Evolutionary conservation across 2,329 filamentous ascomycete species (phyloP).

Genomic region (Coniella lustricola): DNA sequence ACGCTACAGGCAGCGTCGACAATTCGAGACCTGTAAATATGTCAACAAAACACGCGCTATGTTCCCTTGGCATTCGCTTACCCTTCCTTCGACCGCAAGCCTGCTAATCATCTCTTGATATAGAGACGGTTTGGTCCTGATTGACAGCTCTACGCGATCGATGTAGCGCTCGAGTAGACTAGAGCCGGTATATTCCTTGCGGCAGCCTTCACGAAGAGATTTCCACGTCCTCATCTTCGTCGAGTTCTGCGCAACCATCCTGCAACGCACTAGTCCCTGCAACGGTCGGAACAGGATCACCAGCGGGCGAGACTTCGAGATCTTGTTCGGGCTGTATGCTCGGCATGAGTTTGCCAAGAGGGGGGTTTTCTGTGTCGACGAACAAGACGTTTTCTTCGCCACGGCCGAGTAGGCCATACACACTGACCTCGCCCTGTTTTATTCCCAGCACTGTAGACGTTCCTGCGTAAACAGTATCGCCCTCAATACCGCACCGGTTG

Average conservation of each 20-base stretch:
- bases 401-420: conserved; percentile 67
- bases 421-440: conserved; percentile 54
- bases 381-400: conserved; percentile 61
- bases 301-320: conserved; percentile 17
- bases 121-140: not conserved
- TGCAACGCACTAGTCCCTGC: not conserved
- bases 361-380: conserved; percentile 50
- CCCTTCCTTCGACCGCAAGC: not conserved
- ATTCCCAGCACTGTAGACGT: conserved; percentile 67
- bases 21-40: not conserved
- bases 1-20: not conserved
- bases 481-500: conserved; percentile 64
- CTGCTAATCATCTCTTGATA: not conserved
- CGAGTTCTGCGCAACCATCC: not conserved
- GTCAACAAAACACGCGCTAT: not conserved
- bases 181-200: not conserved
- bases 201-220: not conserved
- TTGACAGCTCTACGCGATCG: too few species aligned
- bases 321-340: not conserved
- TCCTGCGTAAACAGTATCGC: conserved; percentile 61
- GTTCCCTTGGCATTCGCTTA: not conserved
- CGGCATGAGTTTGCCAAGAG: conserved; percentile 39
- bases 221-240: not conserved
- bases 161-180: not conserved
- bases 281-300: conserved; percentile 14